A percentile compares a stretch with the other conserved stretches of the same genome.
Evolutionary conservation across 108 stramenopile genomes (phyloP).

Genomic region (Bacterosira constricta): DNA sequence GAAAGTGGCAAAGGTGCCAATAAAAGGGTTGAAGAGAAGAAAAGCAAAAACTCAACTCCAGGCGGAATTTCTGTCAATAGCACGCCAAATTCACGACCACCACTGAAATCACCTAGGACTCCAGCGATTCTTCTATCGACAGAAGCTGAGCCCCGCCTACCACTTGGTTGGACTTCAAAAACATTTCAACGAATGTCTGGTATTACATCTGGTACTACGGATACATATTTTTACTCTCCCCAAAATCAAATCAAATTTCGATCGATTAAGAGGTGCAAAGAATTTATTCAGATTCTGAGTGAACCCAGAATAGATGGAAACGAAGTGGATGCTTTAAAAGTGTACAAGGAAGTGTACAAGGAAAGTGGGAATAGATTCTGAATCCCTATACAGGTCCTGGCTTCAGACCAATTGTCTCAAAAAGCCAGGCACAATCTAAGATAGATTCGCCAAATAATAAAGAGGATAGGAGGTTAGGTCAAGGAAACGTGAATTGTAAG

Average conservation of each 20-base stretch:
- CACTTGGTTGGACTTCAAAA: neutral
- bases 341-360: neutral
- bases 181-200: neutral
- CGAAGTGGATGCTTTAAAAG: neutral
- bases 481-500: too few species aligned
- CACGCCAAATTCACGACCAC: too few species aligned
- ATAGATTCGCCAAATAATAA: too few species aligned
- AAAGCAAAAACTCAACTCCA: too few species aligned
- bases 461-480: too few species aligned
- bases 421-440: too few species aligned
- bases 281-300: constrained; percentile 2
- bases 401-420: neutral
- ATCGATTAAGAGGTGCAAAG: neutral
- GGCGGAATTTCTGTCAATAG: too few species aligned
- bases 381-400: neutral
- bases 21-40: too few species aligned
- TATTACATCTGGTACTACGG: neutral
- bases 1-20: too few species aligned
- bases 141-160: neutral
- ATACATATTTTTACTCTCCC: neutral
- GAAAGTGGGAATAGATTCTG: neutral
- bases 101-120: too few species aligned
- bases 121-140: neutral
- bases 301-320: constrained; percentile 10
- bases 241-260: neutral